These are phyloP conservation scores for Podospora pseudopauciseta DNA, from an alignment of 495 filamentous ascomycete species.

Conservation along the genomic window DNA sequence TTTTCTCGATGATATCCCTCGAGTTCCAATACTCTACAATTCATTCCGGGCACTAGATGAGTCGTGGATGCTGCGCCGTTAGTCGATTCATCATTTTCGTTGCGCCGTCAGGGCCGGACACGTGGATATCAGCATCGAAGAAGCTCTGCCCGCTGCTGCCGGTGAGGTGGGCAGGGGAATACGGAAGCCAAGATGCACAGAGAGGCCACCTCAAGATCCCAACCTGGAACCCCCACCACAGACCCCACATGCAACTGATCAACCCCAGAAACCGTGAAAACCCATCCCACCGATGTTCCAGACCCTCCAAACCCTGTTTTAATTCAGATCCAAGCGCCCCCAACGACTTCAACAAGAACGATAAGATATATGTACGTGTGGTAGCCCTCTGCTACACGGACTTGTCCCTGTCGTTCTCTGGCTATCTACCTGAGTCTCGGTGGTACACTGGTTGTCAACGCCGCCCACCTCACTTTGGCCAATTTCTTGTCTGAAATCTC, in stretches of 20 bases:
- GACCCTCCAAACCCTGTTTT: background rate
- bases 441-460: no score
- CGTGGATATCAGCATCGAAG: background rate
- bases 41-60: no score
- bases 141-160: no score
- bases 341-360: no score
- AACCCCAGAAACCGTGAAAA: background rate
- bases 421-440: no score
- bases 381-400: no score
- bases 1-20: background rate
- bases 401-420: no score
- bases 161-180: background rate
- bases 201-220: no score
- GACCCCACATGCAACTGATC: background rate
- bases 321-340: background rate
- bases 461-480: background rate
- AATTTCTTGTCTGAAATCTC: background rate
- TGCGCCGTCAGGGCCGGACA: background rate
- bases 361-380: no score
- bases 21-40: background rate
- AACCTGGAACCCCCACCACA: background rate
- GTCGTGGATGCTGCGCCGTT: background rate
- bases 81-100: background rate
- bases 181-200: slow-evolving; percentile 5
- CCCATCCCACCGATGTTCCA: background rate